A percentile compares a stretch with the other conserved stretches of the same genome.
Evolutionary conservation across 2,329 filamentous ascomycete species (phyloP).

Genomic region (Diaporthe ilicicola): DNA sequence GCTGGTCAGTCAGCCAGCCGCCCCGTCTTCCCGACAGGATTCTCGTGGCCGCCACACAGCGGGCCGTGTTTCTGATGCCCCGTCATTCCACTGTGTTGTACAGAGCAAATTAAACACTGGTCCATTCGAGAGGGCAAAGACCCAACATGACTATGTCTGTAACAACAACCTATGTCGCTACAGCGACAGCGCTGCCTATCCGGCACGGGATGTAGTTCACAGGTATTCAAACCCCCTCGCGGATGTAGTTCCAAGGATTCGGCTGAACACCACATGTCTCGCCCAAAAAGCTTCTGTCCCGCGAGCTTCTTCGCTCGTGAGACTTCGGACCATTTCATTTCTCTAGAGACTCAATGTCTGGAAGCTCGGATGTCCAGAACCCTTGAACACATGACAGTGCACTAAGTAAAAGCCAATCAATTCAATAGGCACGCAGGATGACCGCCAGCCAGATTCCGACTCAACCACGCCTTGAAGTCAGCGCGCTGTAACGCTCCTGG

Average conservation of each 20-base stretch:
- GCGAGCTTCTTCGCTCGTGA: background rate
- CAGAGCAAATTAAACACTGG: background rate
- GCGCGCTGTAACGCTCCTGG: background rate
- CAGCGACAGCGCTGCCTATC: background rate
- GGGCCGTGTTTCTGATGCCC: slow-evolving; percentile 6
- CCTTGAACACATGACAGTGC: background rate
- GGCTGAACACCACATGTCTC: background rate
- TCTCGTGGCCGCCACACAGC: slow-evolving; percentile 4
- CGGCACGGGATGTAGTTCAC: background rate
- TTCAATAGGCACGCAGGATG: background rate
- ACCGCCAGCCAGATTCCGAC: background rate
- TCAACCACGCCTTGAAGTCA: background rate
- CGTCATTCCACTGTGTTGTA: slow-evolving; percentile 5
- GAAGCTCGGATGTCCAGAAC: background rate
- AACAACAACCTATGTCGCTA: background rate
- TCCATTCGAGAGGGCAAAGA: background rate
- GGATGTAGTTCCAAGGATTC: background rate
- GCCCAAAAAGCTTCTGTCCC: slow-evolving; percentile 3
- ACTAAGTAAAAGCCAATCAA: background rate
- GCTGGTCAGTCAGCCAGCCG: slow-evolving; percentile 1
- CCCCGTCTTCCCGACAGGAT: slow-evolving; percentile 14
- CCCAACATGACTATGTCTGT: background rate
- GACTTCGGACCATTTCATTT: background rate
- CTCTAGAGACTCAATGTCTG: background rate
- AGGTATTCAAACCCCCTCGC: background rate